A percentile compares a stretch with the other conserved stretches of the same genome.
These are phyloP conservation scores for Isabelozyma gotoi DNA, from an alignment of 805 yeast species.

Conservation along the genomic window DNA sequence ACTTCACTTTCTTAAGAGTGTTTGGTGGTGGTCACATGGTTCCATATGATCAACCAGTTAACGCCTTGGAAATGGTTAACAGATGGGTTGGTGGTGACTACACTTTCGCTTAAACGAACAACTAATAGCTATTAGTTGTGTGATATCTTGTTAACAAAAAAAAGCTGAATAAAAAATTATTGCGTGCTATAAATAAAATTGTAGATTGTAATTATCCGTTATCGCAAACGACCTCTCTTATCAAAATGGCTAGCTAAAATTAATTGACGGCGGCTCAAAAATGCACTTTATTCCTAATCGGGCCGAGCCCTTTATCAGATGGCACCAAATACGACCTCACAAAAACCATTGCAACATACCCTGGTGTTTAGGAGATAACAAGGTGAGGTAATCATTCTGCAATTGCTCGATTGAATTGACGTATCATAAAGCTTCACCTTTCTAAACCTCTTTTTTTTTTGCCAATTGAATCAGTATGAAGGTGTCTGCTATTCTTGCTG, in stretches of 20 bases:
- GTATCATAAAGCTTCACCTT: no score
- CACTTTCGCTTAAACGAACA: background rate
- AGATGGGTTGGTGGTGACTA: constrained; percentile 74
- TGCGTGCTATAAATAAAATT: no score
- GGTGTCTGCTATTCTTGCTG: constrained; percentile 13
- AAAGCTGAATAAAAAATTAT: no score
- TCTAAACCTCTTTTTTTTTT: no score
- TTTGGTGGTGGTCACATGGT: constrained; percentile 96
- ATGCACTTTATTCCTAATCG: background rate
- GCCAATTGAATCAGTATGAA: no score
- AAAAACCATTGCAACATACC: no score
- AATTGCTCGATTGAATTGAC: no score
- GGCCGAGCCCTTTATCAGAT: background rate
- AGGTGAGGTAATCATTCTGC: no score
- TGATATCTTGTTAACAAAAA: no score
- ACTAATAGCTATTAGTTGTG: no score
- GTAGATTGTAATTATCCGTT: no score
- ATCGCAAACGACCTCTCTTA: background rate
- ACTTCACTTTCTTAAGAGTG: constrained; percentile 79
- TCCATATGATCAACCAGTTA: constrained; percentile 83
- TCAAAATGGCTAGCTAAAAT: background rate
- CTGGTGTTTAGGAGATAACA: no score
- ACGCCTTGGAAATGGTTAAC: constrained; percentile 77
- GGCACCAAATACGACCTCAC: background rate
- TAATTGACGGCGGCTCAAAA: background rate